phyloP scores from a whole-genome alignment of 1,284 basidiomycete species.

The Apiotrichum siamense region DNA sequence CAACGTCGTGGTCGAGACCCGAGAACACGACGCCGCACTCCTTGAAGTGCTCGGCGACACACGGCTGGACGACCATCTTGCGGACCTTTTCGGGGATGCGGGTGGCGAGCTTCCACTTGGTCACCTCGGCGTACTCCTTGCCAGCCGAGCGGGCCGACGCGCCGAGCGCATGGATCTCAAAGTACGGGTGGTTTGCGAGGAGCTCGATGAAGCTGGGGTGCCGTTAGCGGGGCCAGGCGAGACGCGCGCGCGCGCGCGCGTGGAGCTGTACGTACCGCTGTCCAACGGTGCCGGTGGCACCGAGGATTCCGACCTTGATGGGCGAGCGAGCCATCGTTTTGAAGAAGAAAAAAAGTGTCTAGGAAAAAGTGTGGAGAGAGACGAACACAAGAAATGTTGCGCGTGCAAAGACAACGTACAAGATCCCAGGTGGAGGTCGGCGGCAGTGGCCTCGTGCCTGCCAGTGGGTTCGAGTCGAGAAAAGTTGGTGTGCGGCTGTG shows the following conservation, averaged over 20 bases:
- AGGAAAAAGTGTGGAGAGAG: neutral
- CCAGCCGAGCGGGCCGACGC: constrained; percentile 85
- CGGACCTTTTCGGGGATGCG: constrained; percentile 66
- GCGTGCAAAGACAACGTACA: no score
- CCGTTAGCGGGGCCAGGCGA: neutral
- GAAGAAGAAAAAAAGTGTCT: neutral
- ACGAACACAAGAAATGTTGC: neutral
- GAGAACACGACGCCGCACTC: constrained; percentile 90
- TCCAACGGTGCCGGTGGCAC: constrained; percentile 94
- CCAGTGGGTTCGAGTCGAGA: no score
- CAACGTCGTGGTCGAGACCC: constrained; percentile 88
- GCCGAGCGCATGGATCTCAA: constrained; percentile 77
- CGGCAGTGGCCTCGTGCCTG: no score
- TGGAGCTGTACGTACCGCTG: constrained; percentile 54
- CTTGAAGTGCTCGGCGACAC: constrained; percentile 67
- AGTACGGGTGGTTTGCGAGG: constrained; percentile 84
- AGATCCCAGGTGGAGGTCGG: no score
- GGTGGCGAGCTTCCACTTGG: constrained; percentile 83
- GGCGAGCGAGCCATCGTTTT: constrained; percentile 29
- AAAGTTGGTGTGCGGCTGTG: no score
- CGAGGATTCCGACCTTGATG: constrained; percentile 85
- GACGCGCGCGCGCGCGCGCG: neutral
- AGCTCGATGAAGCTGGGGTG: constrained; percentile 75
- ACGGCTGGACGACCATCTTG: constrained; percentile 70
- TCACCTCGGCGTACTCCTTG: constrained; percentile 70